Evolutionary conservation across 164 flowering plant genomes (phyloP), one percentile per base, ranked within the genome.

Genomic region (Magnolia officinalis): DNA sequence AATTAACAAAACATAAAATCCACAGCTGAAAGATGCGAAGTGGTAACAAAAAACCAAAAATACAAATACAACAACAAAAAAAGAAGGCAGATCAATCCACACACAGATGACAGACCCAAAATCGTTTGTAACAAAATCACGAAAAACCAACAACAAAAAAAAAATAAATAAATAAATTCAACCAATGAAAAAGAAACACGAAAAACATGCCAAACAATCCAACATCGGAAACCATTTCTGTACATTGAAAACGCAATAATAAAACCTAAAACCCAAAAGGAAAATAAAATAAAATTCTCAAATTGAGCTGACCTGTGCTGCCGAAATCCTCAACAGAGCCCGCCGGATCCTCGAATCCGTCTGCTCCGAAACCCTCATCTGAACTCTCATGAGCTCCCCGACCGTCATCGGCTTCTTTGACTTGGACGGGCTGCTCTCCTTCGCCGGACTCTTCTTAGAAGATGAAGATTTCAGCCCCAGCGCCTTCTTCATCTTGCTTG

Each of bases 331-430:
- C 81, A 93, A 77, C 72, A 95, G 84, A 1, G 86, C 97, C 49
- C 96, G 80, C 68, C 97, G 76, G 78, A 92, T 81, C 76, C 96
- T 82, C 13, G 92, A 85, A 87, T 95, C 98, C 0, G 84, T 80
- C 83, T 88, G 91, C 87, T 95, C 98, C 24, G 91, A 83, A 58
- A 95, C 87, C 83, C 88, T 78, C 98, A 95, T 89, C 87, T 95
- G 99, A 51, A 83, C 79, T 80, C 99, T 90, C 81, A 93, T 81
- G 65, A 92, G 55, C 84, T 96, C 97, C 66, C 91, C 97, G 21
- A 86, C 81, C 23, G 92, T 91, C 58, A 77, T 78, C 1, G 92
- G 82, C 71, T 75, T 83, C 87, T 84, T 90, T 20, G 78, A 76
- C 70, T 75, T 79, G 6, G 81, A 52, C 2, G 83, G 78, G 75